Base-by-base conservation (phyloP, 2,329 filamentous ascomycete species). In the Fusarium azukiicola region DNA sequence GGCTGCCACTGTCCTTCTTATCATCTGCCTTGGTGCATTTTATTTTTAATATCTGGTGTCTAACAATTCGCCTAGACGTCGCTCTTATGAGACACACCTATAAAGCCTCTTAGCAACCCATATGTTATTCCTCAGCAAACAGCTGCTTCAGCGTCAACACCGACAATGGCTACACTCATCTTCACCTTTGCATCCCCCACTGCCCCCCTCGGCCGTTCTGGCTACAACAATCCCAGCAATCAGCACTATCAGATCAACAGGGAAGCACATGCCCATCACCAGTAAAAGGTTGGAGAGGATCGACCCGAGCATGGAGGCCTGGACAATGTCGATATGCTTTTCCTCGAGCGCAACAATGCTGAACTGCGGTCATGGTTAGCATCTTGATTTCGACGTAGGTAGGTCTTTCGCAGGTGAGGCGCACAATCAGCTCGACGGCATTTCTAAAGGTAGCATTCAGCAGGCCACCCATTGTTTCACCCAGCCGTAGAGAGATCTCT, bases 91-190 rank as follows among this genome's bases (percentile, higher is more conserved):
- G 16, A 50, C 47, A 50, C 12, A 16, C 47, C n/a, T 50, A 50
- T 50, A 50, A 50, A 50, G 47, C 47, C n/a, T 50, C 47, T 50
- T 50, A 50, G 47, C 47, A 11, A 50, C 47, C 47, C 10, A n/a
- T 50, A 13, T 13, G 13, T 50, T 50, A 50, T 50, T 23, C 16
- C 47, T 50, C 47, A 50, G 47, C 47, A 50, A 50, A 50, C 47
- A 50, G 47, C 47, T 50, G 47, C 47, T 50, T 50, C 47, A 50
- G 47, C 47, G n/a, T 23, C 47, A 50, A 50, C 47, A 50, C 47
- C n/a, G 47, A 50, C 47, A 50, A 50, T 50, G 47, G 10, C 47
- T 50, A 50, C 47, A 50, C 47, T 50, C 47, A 50, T 50, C 47
- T 50, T 50, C 47, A 7, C n/a, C 47, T 6, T 7, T 50, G 6